phyloP scores from a whole-genome alignment of 2,329 filamentous ascomycete genomes.

The Alternaria sp. region DNA sequence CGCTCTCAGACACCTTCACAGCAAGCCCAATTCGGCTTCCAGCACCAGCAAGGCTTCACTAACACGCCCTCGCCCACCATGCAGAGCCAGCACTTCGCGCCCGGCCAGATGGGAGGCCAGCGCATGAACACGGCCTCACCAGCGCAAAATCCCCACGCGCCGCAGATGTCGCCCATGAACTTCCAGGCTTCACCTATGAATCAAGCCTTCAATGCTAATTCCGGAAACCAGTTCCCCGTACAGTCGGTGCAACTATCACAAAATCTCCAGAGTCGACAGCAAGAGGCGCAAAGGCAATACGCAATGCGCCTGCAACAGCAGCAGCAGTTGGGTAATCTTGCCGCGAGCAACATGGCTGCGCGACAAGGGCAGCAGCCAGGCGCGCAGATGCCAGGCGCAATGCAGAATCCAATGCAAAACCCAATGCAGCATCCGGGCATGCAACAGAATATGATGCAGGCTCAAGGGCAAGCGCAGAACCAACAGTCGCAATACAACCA shows the following conservation, averaged over 20 bases:
- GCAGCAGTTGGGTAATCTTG: constrained; percentile 60
- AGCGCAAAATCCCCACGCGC: constrained; percentile 73
- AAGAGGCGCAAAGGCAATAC: constrained; percentile 78
- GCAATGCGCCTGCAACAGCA: constrained; percentile 82
- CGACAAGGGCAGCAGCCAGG: constrained; percentile 48
- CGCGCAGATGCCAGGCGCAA: constrained; percentile 44
- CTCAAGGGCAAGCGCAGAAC: constrained; percentile 23
- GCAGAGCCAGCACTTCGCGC: constrained; percentile 75
- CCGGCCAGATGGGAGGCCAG: constrained; percentile 59
- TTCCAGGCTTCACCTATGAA: constrained; percentile 46
- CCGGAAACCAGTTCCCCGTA: constrained; percentile 53
- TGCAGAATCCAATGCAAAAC: constrained; percentile 25
- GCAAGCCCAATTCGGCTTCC: constrained; percentile 68
- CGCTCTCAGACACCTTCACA: constrained; percentile 93
- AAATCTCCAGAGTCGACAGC: constrained; percentile 58
- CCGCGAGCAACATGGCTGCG: constrained; percentile 48
- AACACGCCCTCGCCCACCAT: constrained; percentile 96
- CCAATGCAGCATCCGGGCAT: constrained; percentile 35
- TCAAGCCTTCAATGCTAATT: constrained; percentile 50
- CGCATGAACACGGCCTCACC: constrained; percentile 90
- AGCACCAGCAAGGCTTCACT: constrained; percentile 72
- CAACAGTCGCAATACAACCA: constrained; percentile 32
- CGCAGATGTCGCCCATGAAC: constrained; percentile 50
- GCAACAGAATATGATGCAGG: constrained; percentile 40
- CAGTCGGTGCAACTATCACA: constrained; percentile 57